Base-by-base conservation (phyloP, 2,329 filamentous ascomycete species). In the Gaeumannomyces sp. region DNA sequence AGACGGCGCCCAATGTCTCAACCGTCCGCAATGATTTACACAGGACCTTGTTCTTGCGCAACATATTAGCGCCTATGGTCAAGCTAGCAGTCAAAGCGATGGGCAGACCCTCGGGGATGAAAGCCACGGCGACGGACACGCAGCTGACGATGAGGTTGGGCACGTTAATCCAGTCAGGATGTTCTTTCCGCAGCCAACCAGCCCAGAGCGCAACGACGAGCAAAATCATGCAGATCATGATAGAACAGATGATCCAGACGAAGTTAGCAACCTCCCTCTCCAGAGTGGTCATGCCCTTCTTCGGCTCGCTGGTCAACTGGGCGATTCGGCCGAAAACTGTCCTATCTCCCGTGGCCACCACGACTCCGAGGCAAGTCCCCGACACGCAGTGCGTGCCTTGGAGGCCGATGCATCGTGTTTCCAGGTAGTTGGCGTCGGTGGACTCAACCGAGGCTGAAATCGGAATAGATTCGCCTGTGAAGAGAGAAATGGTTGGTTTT, bases 11-110 rank as follows among this genome's bases (percentile, higher is more conserved):
- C 0, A 92, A 81, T 0, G 89, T 92, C 75, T 92, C 90, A 0
- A 92, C 89, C 0, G 90, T 92, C 76, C 91, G 91, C 60, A 93
- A 80, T 0, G 88, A 91, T 76, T 93, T 93, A 85, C 89, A 92
- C 11, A 93, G 81, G 59, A 93, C 87, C 72, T 89, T 89, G 74
- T 92, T 88, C 76, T 89, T 87, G 68, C 82, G 82, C 90, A 93
- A 92, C 69, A 90, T 82, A 68, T 89, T 90, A 27, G 90, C 90
- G 1, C 86, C 89, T 66, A 93, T 93, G 0, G 90, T 92, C 68
- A 93, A 79, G 25, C 86, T 89, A 1, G 87, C 85, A 0, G 88
- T 89, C 50, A 91, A 76, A 0, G 89, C 88, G 62, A 92, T 88
- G 0, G 89, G 89, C 0, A 91, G 77, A 7, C 89, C 89, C 75